Percentiles rank a stretch among this genome's conserved stretches.
Evolutionary conservation across 129 eudicot genomes (phyloP).

Genomic region (Daucus carota): DH1_v3.0 NC_030382.2:47761001-47761500

Average conservation of each 20-base stretch:
- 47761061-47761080: conserved; percentile 61
- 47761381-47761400: not conserved
- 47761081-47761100: conserved; percentile 86
- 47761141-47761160: conserved; percentile 84
- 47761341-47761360: not conserved
- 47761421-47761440: not conserved
- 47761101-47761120: conserved; percentile 72
- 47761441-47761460: not conserved
- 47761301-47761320: conserved; percentile 7
- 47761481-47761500: not conserved
- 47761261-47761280: conserved; percentile 79
- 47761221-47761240: conserved; percentile 81
- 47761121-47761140: conserved; percentile 76
- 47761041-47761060: conserved; percentile 41
- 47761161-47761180: conserved; percentile 80
- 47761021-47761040: conserved; percentile 90
- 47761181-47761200: conserved; percentile 80
- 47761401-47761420: not conserved
- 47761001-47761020: conserved; percentile 92
- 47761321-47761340: not conserved
- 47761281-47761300: conserved; percentile 85
- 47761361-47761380: not conserved
- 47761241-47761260: conserved; percentile 89
- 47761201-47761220: conserved; percentile 81
- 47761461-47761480: not conserved